A percentile compares a stretch with the other conserved stretches of the same genome.
phyloP scores from a whole-genome alignment of 768 basidiomycete species.

The Tremella fuciformis region DNA sequence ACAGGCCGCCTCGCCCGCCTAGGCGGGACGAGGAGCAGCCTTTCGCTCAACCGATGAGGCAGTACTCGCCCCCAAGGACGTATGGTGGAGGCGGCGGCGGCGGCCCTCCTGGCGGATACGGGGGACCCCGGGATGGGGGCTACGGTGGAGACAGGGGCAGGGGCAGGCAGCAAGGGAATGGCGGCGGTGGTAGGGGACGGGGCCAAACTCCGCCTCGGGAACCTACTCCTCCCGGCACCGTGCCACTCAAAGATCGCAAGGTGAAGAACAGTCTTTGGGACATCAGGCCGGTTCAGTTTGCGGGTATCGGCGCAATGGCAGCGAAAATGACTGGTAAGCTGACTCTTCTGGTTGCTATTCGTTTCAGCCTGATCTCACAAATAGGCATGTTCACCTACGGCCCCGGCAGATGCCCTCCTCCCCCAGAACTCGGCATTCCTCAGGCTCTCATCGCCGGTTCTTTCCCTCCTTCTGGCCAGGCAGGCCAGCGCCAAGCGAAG shows the following conservation, averaged over 20 bases:
- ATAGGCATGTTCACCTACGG: slow-evolving; percentile 73
- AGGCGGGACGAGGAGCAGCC: slow-evolving; percentile 33
- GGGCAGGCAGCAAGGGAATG: slow-evolving; percentile 41
- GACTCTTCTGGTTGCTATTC: too few species aligned
- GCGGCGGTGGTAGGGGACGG: slow-evolving; percentile 55
- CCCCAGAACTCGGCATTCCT: slow-evolving; percentile 84
- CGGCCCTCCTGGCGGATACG: slow-evolving; percentile 17
- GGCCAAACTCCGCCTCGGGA: slow-evolving; percentile 67
- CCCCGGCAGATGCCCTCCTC: slow-evolving; percentile 89
- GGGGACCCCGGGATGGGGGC: slow-evolving; percentile 37
- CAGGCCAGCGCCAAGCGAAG: slow-evolving; percentile 70
- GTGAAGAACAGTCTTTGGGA: slow-evolving; percentile 94
- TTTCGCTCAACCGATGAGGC: slow-evolving; percentile 34
- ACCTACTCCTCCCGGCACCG: slow-evolving; percentile 82
- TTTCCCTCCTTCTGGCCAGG: slow-evolving; percentile 37
- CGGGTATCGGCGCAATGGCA: slow-evolving; percentile 89
- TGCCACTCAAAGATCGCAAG: slow-evolving; percentile 78
- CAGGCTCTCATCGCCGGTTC: slow-evolving; percentile 35
- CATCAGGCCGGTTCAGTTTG: slow-evolving; percentile 90
- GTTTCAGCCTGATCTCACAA: too few species aligned
- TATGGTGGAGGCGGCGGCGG: slow-evolving; percentile 51
- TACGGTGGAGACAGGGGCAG: slow-evolving; percentile 36
- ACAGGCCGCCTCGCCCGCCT: slow-evolving; percentile 23
- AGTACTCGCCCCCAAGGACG: slow-evolving; percentile 13
- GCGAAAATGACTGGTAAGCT: slow-evolving; percentile 92